Conservation (phyloP, 2,329 filamentous ascomycete species). For the Karstenula rhodostoma region DNA sequence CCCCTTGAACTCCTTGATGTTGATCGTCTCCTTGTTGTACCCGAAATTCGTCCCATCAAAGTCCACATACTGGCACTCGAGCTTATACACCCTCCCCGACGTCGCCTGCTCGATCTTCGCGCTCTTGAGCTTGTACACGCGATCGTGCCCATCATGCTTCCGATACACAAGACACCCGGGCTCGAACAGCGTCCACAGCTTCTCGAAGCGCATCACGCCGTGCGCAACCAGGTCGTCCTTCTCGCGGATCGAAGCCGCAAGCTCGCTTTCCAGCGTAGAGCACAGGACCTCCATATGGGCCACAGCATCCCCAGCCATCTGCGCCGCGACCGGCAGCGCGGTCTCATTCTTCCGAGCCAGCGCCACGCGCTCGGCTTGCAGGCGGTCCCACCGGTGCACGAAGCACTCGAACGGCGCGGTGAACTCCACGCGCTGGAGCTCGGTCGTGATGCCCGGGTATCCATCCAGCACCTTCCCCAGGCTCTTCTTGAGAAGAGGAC, state of each 20-base stretch:
- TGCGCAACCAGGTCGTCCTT: constrained; percentile 27
- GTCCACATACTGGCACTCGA: constrained; percentile 32
- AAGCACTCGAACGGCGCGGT: constrained; percentile 35
- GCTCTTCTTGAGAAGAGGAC: constrained; percentile 39
- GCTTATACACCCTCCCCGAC: constrained; percentile 13
- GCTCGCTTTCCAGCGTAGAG: constrained; percentile 20
- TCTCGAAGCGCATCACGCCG: constrained; percentile 23
- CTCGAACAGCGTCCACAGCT: constrained; percentile 30
- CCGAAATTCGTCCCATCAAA: constrained; percentile 39
- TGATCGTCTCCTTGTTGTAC: constrained; percentile 21
- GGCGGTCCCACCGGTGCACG: constrained; percentile 23
- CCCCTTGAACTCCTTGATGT: constrained; percentile 34
- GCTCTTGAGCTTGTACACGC: constrained; percentile 20
- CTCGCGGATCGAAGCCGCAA: constrained; percentile 19
- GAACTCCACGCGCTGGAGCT: constrained; percentile 43
- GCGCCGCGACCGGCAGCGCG: no score
- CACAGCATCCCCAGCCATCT: background rate
- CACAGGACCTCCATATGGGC: constrained; percentile 20
- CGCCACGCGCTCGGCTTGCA: constrained; percentile 10
- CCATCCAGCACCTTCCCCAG: constrained; percentile 37
- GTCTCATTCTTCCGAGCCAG: background rate
- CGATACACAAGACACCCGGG: constrained; percentile 25
- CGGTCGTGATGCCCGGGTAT: constrained; percentile 41
- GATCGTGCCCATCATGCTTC: constrained; percentile 22
- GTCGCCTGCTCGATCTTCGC: constrained; percentile 23